These are phyloP conservation scores for Pichia terricola DNA, from an alignment of 1,139 yeast species.

Conservation along the genomic window DNA sequence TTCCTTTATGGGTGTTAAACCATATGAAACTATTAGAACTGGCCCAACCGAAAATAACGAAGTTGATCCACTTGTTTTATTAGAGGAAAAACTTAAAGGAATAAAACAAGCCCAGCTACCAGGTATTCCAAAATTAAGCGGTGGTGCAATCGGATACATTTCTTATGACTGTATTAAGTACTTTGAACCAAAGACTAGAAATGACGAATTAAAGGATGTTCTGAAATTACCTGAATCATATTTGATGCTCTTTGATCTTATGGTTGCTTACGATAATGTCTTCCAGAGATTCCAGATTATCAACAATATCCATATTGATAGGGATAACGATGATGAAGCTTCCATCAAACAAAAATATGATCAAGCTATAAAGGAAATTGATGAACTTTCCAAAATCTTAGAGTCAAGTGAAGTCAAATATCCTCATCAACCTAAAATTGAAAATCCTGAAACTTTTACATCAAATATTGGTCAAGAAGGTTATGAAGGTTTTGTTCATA, in stretches of 20 bases:
- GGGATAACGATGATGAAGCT: conserved; percentile 28
- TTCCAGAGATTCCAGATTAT: conserved; percentile 87
- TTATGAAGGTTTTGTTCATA: conserved; percentile 70
- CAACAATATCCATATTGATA: conserved; percentile 52
- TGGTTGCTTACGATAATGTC: conserved; percentile 89
- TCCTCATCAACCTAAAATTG: conserved; percentile 69
- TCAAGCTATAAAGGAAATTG: conserved; percentile 48
- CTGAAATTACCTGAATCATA: conserved; percentile 83
- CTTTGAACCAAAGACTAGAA: conserved; percentile 83
- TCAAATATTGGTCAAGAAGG: conserved; percentile 93
- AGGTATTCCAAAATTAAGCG: conserved; percentile 76
- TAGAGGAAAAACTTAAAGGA: conserved; percentile 62
- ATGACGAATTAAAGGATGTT: conserved; percentile 65
- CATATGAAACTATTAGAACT: conserved; percentile 71
- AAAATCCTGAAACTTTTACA: conserved; percentile 52
- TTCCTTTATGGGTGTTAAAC: conserved; percentile 82
- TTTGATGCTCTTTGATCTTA: conserved; percentile 81
- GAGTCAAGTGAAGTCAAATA: conserved; percentile 37
- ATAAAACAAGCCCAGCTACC: conserved; percentile 67
- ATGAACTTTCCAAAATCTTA: conserved; percentile 44
- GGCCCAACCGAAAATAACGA: conserved; percentile 51
- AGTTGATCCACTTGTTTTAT: conserved; percentile 67
- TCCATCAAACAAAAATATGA: conserved; percentile 42
- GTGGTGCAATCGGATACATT: conserved; percentile 94
- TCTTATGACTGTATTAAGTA: conserved; percentile 95